These are phyloP conservation scores for Fusarium mundagurra DNA, from an alignment of 2,329 filamentous ascomycete genomes.

Conservation along the genomic window DNA sequence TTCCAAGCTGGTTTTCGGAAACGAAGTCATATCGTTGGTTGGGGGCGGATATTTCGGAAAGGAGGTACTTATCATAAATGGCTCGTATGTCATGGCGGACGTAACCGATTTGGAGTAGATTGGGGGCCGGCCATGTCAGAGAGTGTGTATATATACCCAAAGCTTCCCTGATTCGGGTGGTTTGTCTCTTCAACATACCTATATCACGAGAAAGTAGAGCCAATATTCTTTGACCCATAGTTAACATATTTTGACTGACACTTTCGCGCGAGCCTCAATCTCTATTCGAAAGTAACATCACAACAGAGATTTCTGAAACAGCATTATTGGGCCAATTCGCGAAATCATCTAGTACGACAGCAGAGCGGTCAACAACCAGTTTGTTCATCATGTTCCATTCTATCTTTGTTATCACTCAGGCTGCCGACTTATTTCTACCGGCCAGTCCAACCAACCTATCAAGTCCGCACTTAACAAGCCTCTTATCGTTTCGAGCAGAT, in stretches of 20 bases:
- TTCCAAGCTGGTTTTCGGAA: conserved; percentile 18
- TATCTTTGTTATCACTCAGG: conserved; percentile 8
- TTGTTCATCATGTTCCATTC: neutral
- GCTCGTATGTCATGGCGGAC: conserved; percentile 9
- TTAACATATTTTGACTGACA: too few relatives aligned
- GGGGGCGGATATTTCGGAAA: conserved; percentile 7
- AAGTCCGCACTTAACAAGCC: conserved; percentile 29
- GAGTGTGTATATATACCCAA: neutral
- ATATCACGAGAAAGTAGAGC: neutral
- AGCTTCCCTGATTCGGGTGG: neutral
- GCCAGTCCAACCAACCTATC: conserved; percentile 41
- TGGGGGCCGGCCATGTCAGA: neutral
- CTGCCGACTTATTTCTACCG: conserved; percentile 27
- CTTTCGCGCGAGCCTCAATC: neutral
- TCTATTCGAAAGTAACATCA: neutral
- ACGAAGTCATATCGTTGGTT: conserved; percentile 3
- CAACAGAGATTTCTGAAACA: neutral
- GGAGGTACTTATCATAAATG: conserved; percentile 10
- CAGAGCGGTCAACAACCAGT: neutral
- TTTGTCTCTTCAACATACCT: neutral
- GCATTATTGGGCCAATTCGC: neutral
- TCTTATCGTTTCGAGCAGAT: conserved; percentile 39
- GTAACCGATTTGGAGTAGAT: neutral
- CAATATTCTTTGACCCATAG: neutral
- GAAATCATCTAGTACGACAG: neutral